phyloP scores from a whole-genome alignment of 768 basidiomycete species.

The Pisolithus orientalis region DNA sequence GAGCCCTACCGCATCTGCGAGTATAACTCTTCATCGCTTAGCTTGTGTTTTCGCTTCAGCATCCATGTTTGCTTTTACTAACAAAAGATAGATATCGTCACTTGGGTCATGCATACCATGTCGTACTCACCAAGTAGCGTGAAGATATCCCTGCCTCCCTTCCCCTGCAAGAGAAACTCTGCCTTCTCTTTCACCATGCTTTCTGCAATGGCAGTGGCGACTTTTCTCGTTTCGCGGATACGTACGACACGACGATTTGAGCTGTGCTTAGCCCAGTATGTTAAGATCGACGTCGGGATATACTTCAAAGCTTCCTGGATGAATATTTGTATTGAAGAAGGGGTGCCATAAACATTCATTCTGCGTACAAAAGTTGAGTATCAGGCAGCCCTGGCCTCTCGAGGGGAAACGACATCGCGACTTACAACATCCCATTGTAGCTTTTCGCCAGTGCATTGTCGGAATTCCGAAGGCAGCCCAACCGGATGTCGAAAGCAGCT shows the following conservation, averaged over 20 bases:
- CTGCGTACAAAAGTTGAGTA: not conserved
- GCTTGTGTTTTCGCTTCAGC: slow-evolving; percentile 17
- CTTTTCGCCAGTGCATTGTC: slow-evolving; percentile 1
- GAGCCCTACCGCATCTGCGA: slow-evolving; percentile 17
- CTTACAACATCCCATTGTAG: slow-evolving; percentile 4
- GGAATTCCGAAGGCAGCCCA: slow-evolving; percentile 30
- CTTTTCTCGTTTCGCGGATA: not conserved
- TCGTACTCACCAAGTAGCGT: slow-evolving; percentile 33
- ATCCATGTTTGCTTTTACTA: slow-evolving; percentile 27
- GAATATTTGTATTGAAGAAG: slow-evolving; percentile 19
- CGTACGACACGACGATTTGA: slow-evolving; percentile 11
- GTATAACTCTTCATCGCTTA: slow-evolving; percentile 10
- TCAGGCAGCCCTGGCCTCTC: not conserved
- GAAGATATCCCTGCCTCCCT: slow-evolving; percentile 6
- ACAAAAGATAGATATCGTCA: not conserved
- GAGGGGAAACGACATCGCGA: not conserved
- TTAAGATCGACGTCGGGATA: slow-evolving; percentile 27
- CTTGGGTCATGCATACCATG: not conserved
- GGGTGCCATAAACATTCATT: slow-evolving; percentile 4
- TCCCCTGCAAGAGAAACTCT: slow-evolving; percentile 2
- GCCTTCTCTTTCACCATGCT: slow-evolving; percentile 10
- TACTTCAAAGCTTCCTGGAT: slow-evolving; percentile 24
- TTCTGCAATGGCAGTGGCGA: slow-evolving; percentile 1
- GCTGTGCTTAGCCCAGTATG: slow-evolving; percentile 28
- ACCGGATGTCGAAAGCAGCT: slow-evolving; percentile 48